phyloP scores from a whole-genome alignment of 352 stramenopile species.

The Pythium sukuiense region DNA sequence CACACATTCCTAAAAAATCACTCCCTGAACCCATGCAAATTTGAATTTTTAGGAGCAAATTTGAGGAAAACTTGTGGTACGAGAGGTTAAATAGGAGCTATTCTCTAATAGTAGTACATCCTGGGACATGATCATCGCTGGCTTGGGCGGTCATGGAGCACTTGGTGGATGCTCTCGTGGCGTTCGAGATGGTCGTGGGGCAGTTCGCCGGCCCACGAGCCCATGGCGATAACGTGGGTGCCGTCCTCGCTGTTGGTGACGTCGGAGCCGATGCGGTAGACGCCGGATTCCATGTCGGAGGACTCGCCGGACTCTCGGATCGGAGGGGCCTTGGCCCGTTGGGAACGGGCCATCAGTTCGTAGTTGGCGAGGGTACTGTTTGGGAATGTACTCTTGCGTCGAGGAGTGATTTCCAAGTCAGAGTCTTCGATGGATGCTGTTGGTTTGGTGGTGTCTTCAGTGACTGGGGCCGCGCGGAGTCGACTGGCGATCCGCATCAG shows the following conservation, averaged over 20 bases:
- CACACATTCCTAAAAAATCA: constrained; percentile 12
- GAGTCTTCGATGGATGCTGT: neutral
- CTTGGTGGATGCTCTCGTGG: constrained; percentile 3
- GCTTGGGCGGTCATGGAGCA: constrained; percentile 7
- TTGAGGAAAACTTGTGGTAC: neutral
- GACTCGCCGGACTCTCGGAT: constrained; percentile 8
- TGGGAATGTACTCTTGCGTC: constrained; percentile 19
- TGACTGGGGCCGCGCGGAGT: constrained; percentile 20
- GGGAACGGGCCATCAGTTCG: constrained; percentile 44
- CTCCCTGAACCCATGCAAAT: constrained; percentile 2
- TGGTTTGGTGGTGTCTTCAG: constrained; percentile 13
- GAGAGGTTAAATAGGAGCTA: constrained; percentile 18
- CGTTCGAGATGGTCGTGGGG: constrained; percentile 3
- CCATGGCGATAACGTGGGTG: constrained; percentile 24
- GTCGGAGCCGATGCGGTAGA: constrained; percentile 24
- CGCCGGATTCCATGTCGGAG: constrained; percentile 16
- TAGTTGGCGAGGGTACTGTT: constrained; percentile 35
- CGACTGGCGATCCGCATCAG: constrained; percentile 37
- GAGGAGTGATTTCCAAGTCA: constrained; percentile 12
- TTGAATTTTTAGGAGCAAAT: neutral
- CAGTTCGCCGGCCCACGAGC: constrained; percentile 20
- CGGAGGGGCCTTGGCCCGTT: constrained; percentile 7
- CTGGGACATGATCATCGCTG: neutral
- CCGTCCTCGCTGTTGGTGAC: constrained; percentile 11
- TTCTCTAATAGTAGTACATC: constrained; percentile 26